Conservation (phyloP, 2,329 filamentous ascomycete genomes). For the Cercospora zeae-maydis region DNA sequence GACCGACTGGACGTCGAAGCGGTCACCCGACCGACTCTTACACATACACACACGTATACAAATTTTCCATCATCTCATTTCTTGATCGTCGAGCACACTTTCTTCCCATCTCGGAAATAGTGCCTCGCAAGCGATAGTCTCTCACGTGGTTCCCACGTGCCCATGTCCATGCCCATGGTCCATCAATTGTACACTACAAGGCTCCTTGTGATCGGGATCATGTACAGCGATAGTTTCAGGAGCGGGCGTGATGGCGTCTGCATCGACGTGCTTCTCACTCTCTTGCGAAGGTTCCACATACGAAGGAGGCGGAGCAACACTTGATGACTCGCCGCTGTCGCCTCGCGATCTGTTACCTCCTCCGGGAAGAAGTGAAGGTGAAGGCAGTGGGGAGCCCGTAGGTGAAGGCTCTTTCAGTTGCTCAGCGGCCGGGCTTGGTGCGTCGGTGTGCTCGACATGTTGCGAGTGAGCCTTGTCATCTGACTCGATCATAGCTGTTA, state of each 20-base stretch:
- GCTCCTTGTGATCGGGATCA: conserved; percentile 9
- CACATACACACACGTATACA: no score
- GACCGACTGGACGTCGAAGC: no score
- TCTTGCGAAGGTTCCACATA: conserved; percentile 22
- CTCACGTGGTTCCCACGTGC: not conserved
- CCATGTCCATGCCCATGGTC: conserved; percentile 8
- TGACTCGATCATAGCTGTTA: conserved; percentile 72
- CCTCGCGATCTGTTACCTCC: conserved; percentile 28
- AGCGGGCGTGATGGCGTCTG: conserved; percentile 7
- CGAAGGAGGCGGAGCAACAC: conserved; percentile 25
- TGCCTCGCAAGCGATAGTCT: no score
- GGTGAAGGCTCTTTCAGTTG: conserved; percentile 25
- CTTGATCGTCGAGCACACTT: no score
- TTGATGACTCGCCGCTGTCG: conserved; percentile 31
- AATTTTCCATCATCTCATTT: no score
- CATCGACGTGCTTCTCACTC: not conserved
- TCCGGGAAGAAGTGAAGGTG: conserved; percentile 4
- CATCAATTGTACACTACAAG: conserved; percentile 5
- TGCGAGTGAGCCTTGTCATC: conserved; percentile 49
- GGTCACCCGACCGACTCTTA: no score
- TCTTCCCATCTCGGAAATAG: no score
- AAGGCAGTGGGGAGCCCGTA: conserved; percentile 15
- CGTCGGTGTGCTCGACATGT: conserved; percentile 39
- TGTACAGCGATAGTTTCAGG: not conserved
- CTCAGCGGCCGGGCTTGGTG: conserved; percentile 16